Evolutionary conservation across 495 filamentous ascomycete genomes (phyloP).

Genomic region (Xylaria sp.): DNA sequence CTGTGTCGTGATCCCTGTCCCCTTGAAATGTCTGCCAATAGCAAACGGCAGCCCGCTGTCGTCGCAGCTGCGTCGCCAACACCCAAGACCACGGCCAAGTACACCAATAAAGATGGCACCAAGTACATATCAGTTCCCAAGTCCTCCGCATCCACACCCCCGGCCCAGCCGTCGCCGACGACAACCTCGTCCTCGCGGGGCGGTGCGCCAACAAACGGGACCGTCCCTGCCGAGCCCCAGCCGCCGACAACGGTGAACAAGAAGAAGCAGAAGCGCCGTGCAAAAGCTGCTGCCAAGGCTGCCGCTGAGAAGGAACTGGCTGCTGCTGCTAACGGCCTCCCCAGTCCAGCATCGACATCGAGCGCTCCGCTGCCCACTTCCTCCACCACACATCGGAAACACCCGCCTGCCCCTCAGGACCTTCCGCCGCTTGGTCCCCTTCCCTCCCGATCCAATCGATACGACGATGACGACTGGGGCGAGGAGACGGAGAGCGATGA

Average conservation of each 20-base stretch:
- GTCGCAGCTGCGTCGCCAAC: slow-evolving; percentile 47
- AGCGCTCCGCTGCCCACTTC: slow-evolving; percentile 39
- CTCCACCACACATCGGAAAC: slow-evolving; percentile 37
- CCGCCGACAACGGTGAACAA: slow-evolving; percentile 70
- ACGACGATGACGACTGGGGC: slow-evolving; percentile 54
- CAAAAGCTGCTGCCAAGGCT: slow-evolving; percentile 77
- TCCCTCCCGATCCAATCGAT: slow-evolving; percentile 36
- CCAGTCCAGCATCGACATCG: slow-evolving; percentile 46
- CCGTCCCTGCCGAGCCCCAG: slow-evolving; percentile 33
- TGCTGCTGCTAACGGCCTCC: slow-evolving; percentile 48
- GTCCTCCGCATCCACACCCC: slow-evolving; percentile 56
- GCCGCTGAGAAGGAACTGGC: slow-evolving; percentile 54
- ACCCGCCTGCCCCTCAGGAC: slow-evolving; percentile 34
- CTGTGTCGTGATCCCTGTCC: slow-evolving; percentile 35
- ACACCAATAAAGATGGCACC: slow-evolving; percentile 71
- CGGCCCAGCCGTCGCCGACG: slow-evolving; percentile 57
- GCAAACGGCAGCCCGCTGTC: slow-evolving; percentile 49
- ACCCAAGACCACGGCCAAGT: slow-evolving; percentile 59
- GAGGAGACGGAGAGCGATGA: slow-evolving; percentile 55
- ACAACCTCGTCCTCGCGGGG: slow-evolving; percentile 42
- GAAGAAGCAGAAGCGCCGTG: slow-evolving; percentile 89
- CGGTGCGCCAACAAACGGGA: slow-evolving; percentile 38
- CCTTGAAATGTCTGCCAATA: slow-evolving; percentile 61
- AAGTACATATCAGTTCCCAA: slow-evolving; percentile 74
- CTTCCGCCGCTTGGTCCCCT: slow-evolving; percentile 31